Percentiles rank a stretch among this genome's conserved stretches.
Conservation (phyloP, 2,329 filamentous ascomycete species). For the Cercospora nicotianae region DNA sequence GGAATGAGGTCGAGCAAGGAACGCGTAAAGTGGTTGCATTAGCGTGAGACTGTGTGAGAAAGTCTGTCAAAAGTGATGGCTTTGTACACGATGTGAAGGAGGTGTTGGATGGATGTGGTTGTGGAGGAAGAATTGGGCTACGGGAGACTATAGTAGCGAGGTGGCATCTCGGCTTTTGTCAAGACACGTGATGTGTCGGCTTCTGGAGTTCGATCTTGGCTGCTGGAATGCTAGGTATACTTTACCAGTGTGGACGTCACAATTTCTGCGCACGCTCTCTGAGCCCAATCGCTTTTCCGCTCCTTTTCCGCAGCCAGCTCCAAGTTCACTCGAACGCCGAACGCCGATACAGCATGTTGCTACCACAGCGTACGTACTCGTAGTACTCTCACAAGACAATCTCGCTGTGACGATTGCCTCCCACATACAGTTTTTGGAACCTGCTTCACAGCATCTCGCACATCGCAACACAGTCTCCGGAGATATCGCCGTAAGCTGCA, state of each 20-base stretch:
- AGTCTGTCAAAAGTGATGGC: constrained; percentile 15
- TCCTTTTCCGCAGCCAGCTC: not conserved
- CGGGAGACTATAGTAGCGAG: not conserved
- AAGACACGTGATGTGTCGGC: not conserved
- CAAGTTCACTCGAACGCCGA: not conserved
- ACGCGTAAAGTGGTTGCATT: constrained; percentile 18
- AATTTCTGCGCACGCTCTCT: not conserved
- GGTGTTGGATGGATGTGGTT: constrained; percentile 2
- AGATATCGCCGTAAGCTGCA: not conserved
- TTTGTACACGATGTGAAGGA: constrained; percentile 7
- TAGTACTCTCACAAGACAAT: not conserved
- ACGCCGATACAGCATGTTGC: not conserved
- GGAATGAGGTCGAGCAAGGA: constrained; percentile 12
- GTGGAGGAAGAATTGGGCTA: constrained; percentile 9
- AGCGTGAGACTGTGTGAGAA: constrained; percentile 10
- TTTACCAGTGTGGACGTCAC: not conserved
- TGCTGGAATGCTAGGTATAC: not conserved
- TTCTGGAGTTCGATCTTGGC: not conserved
- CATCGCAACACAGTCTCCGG: not conserved
- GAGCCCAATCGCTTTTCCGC: not conserved
- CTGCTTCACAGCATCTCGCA: not conserved
- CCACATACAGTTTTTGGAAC: not conserved
- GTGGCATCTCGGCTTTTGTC: not conserved
- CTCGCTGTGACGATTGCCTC: not conserved
- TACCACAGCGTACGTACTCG: not conserved